These are phyloP conservation scores for Colletotrichum sp. DNA, from an alignment of 2,329 filamentous ascomycete species.

Conservation along the genomic window DNA sequence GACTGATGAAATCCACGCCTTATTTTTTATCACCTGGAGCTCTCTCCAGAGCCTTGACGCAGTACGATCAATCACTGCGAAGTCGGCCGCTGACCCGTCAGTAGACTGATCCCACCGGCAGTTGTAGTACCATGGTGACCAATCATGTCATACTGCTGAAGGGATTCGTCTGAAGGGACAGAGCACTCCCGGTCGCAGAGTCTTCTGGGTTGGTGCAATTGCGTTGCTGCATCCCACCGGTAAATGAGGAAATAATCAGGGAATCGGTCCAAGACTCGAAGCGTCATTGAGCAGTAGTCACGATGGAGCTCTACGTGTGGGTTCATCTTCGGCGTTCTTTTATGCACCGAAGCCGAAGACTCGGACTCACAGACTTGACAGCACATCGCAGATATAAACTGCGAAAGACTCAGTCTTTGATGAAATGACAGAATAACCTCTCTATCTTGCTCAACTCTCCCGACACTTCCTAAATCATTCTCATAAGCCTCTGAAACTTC, in stretches of 20 bases:
- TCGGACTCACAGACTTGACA: background rate
- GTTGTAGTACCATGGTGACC: background rate
- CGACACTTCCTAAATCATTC: accelerated
- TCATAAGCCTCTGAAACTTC: accelerated
- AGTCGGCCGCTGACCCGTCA: background rate
- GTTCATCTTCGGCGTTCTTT: background rate
- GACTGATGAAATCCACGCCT: accelerated
- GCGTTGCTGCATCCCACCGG: background rate
- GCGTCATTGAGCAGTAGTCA: background rate
- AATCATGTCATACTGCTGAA: background rate
- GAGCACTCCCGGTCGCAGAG: background rate
- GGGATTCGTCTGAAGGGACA: background rate
- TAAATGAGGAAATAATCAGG: background rate
- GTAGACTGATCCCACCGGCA: background rate
- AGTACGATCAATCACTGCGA: background rate
- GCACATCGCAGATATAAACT: background rate
- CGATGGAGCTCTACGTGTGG: background rate
- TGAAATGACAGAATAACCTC: background rate
- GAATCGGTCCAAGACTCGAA: background rate
- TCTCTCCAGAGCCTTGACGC: background rate
- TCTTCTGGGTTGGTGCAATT: accelerated
- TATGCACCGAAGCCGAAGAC: background rate
- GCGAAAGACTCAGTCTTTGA: background rate
- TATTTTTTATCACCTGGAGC: background rate
- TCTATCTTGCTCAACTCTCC: background rate